These are phyloP conservation scores for Solanum aculeatissimum DNA, from an alignment of 305 asterid species.

Conservation along the genomic window DNA sequence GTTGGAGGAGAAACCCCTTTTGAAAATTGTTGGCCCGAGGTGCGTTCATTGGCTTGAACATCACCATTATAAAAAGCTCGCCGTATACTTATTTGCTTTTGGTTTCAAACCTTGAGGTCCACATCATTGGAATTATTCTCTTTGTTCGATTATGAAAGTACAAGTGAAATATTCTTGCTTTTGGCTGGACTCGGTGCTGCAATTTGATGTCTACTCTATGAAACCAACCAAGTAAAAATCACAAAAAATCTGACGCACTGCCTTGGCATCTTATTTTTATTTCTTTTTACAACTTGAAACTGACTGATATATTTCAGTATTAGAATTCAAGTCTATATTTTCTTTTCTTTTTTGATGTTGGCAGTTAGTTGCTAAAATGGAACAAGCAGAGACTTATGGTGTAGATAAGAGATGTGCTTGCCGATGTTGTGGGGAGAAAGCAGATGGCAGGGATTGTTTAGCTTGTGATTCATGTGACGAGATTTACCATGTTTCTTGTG, in stretches of 20 bases:
- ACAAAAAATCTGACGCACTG: not conserved
- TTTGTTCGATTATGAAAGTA: not conserved
- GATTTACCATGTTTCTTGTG: conserved; percentile 74
- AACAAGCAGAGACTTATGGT: conserved; percentile 9
- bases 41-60: not conserved
- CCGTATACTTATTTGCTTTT: not conserved
- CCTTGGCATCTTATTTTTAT: not conserved
- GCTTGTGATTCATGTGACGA: conserved; percentile 90
- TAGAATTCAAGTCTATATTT: not conserved
- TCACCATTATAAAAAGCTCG: no score
- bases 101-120: not conserved
- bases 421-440: conserved; percentile 44
- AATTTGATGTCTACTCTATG: not conserved
- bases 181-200: not conserved
- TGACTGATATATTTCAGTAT: not conserved
- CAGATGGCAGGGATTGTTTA: conserved; percentile 56
- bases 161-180: not conserved
- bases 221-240: not conserved
- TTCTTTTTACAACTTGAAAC: not conserved
- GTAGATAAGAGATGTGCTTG: conserved; percentile 31
- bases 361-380: conserved; percentile 22
- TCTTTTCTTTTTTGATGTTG: not conserved
- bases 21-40: not conserved
- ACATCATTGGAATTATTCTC: not conserved
- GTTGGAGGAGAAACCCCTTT: not conserved